Conservation (phyloP, 2,329 filamentous ascomycete species). For the Lasiodiplodia theobromae region DNA sequence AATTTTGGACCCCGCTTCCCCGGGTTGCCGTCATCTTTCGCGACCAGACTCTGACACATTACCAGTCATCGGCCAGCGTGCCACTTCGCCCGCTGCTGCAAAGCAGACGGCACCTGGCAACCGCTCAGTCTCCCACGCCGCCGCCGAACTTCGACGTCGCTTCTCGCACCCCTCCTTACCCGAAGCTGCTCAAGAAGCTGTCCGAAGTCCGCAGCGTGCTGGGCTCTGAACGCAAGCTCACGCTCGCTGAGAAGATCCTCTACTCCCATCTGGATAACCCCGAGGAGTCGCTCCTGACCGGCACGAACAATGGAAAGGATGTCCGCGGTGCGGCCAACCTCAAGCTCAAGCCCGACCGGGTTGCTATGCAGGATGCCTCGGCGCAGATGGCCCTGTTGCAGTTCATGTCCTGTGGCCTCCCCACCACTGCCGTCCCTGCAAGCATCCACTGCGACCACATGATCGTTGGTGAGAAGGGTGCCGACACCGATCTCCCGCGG, state of each 20-base stretch:
- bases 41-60: conserved; percentile 35
- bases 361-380: conserved; percentile 98
- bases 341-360: conserved; percentile 95
- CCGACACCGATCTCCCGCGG: conserved; percentile 80
- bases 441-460: conserved; percentile 99
- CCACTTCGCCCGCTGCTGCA: conserved; percentile 29
- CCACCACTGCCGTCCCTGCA: conserved; percentile 88
- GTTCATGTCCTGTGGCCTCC: conserved; percentile 96
- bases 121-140: conserved; percentile 38
- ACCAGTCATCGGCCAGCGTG: conserved; percentile 34
- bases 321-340: conserved; percentile 90
- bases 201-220: conserved; percentile 77
- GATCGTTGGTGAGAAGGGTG: conserved; percentile 94
- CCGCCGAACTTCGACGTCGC: conserved; percentile 49
- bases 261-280: conserved; percentile 93
- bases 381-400: conserved; percentile 98
- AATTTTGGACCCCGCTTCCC: conserved; percentile 31
- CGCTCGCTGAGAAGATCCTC: conserved; percentile 96
- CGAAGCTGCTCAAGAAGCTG: conserved; percentile 80
- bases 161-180: conserved; percentile 77
- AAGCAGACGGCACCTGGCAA: conserved; percentile 43
- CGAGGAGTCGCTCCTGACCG: conserved; percentile 84
- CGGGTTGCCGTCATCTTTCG: not conserved
- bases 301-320: conserved; percentile 82
- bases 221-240: conserved; percentile 69